These are phyloP conservation scores for Sugiyamaella grinbergsii DNA, from an alignment of 1,139 yeast genomes.

Conservation along the genomic window DNA sequence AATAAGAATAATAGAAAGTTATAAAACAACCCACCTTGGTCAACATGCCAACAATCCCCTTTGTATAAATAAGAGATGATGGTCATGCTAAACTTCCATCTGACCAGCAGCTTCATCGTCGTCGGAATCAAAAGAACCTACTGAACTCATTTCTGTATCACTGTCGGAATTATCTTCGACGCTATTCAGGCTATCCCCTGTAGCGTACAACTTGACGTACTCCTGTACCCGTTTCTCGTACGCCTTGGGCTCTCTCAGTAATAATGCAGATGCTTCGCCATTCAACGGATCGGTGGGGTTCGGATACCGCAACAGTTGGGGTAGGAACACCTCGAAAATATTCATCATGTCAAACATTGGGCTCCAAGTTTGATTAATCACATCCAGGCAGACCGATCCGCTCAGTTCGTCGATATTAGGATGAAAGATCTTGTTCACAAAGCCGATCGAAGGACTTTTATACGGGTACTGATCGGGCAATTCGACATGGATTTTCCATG, in stretches of 20 bases:
- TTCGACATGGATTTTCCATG: conserved; percentile 91
- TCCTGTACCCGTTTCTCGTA: conserved; percentile 70
- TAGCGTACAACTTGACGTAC: conserved; percentile 77
- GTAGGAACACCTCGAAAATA: conserved; percentile 89
- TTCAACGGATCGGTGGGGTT: conserved; percentile 94
- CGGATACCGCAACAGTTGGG: conserved; percentile 88
- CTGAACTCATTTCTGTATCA: conserved; percentile 49
- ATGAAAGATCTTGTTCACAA: conserved; percentile 86
- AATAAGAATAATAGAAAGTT: conserved; percentile 3
- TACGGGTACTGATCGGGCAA: conserved; percentile 95
- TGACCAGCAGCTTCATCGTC: conserved; percentile 51
- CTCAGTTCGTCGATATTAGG: conserved; percentile 78
- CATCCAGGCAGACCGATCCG: conserved; percentile 95
- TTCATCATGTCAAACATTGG: conserved; percentile 94
- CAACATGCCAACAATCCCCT: too few relatives aligned
- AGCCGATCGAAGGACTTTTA: conserved; percentile 94
- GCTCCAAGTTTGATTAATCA: conserved; percentile 96
- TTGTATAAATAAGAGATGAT: too few relatives aligned
- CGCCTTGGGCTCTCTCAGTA: conserved; percentile 66
- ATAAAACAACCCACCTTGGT: too few relatives aligned
- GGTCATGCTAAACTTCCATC: conserved; percentile 46
- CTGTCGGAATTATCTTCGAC: conserved; percentile 46
- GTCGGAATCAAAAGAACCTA: conserved; percentile 49
- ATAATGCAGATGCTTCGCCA: conserved; percentile 83
- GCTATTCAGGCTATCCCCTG: conserved; percentile 44